Evolutionary conservation across 2,329 filamentous ascomycete species (phyloP).

Genomic region (Phyllosticta ampelicida): DNA sequence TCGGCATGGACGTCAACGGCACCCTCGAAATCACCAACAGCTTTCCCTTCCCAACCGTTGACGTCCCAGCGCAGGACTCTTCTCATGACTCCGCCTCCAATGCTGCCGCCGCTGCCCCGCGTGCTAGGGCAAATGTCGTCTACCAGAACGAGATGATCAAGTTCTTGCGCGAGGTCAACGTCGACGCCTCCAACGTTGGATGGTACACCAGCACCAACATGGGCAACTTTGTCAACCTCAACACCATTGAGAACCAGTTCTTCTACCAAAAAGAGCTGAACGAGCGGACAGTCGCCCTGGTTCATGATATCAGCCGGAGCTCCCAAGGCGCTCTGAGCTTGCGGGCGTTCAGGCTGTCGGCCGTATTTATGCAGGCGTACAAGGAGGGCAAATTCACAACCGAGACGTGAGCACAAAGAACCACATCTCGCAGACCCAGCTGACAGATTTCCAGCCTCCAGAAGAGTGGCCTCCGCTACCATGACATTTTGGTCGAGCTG

Average conservation of each 20-base stretch:
- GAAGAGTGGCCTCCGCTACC: constrained; percentile 87
- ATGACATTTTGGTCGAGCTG: constrained; percentile 85
- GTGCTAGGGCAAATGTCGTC: constrained; percentile 75
- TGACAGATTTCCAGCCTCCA: constrained; percentile 54
- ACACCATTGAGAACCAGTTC: constrained; percentile 95
- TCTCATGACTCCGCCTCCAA: constrained; percentile 21
- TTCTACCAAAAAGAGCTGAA: constrained; percentile 92
- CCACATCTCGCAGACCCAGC: not conserved
- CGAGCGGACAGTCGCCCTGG: constrained; percentile 74
- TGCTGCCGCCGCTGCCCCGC: constrained; percentile 70
- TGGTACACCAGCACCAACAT: constrained; percentile 99
- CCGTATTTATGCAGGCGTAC: constrained; percentile 76
- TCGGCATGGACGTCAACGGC: constrained; percentile 80
- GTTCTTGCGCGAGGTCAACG: constrained; percentile 91
- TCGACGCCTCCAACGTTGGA: constrained; percentile 94
- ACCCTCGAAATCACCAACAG: constrained; percentile 85
- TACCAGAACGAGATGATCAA: constrained; percentile 98
- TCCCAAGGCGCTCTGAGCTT: constrained; percentile 84
- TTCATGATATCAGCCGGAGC: constrained; percentile 92
- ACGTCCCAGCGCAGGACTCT: constrained; percentile 48
- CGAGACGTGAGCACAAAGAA: constrained; percentile 57
- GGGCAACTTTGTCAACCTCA: constrained; percentile 93
- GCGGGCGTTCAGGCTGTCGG: constrained; percentile 83
- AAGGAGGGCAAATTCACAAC: constrained; percentile 98
- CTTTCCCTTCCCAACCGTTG: constrained; percentile 84